phyloP scores from a whole-genome alignment of 2,329 filamentous ascomycete genomes.

The Fusarium solani-melongenae region DNA sequence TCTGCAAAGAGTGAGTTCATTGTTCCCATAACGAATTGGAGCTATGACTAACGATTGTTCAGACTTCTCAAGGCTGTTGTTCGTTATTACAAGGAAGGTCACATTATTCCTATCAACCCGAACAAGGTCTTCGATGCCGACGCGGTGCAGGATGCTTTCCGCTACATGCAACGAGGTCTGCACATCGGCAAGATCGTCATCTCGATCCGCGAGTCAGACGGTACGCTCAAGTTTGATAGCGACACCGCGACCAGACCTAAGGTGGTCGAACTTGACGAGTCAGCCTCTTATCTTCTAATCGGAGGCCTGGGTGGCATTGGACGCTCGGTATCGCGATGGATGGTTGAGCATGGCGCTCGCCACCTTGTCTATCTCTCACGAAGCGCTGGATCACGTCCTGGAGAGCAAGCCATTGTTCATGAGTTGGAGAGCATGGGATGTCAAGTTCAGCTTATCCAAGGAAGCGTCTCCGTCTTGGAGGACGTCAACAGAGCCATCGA shows the following conservation, averaged over 20 bases:
- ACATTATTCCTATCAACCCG: slow-evolving; percentile 36
- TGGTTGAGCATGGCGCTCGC: slow-evolving; percentile 25
- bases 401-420: slow-evolving; percentile 22
- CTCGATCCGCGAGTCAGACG: slow-evolving; percentile 10
- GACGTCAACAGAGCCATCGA: slow-evolving; percentile 43
- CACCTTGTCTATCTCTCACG: slow-evolving; percentile 22
- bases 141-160: slow-evolving; percentile 52
- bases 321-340: slow-evolving; percentile 4
- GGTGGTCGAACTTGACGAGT: slow-evolving; percentile 16
- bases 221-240: background rate
- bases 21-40: slow-evolving; percentile 32
- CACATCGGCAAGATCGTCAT: slow-evolving; percentile 58
- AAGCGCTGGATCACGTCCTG: slow-evolving; percentile 1
- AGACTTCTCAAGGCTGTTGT: slow-evolving; percentile 8
- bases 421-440: slow-evolving; percentile 44
- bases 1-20: slow-evolving; percentile 6
- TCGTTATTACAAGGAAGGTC: slow-evolving; percentile 12
- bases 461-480: slow-evolving; percentile 45
- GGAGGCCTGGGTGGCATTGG: slow-evolving; percentile 36
- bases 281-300: slow-evolving; percentile 43
- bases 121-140: slow-evolving; percentile 41
- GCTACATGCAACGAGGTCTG: slow-evolving; percentile 54
- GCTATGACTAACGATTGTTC: background rate
- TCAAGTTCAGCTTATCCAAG: slow-evolving; percentile 42
- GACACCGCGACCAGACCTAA: background rate